Base-by-base conservation (phyloP, 805 yeast species). In the Spathaspora passalidarum region DNA sequence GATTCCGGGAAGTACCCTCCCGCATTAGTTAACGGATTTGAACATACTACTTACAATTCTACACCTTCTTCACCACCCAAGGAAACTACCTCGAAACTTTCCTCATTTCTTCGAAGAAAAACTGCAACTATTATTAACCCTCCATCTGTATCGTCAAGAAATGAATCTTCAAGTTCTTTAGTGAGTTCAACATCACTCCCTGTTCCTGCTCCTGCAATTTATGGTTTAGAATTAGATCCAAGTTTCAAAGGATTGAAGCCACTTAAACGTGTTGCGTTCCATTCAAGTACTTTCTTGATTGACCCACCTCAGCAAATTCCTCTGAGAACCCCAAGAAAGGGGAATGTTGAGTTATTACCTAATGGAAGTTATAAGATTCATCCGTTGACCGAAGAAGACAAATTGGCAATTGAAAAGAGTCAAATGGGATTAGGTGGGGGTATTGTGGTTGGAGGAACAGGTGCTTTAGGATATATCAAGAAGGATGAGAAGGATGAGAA, bases 221-320 rank as follows among this genome's bases (percentile, higher is more conserved):
- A 38, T 21, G 42, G 45, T 7, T 36, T 43, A 9, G 50, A 47
- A 6, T 13, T 32, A 5, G 39, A 47, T 21, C 65, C 71, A 0
- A 61, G 65, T 38, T 65, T 65, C 42, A 53, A 58, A 35, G 57
- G 57, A 32, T 49, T 66, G 43, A 68, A 62, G 44, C 73, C 74
- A 2, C 52, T 72, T 40, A 70, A 68, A 55, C 53, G 73, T 36
- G 76, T 72, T 9, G 74, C 74, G 2, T 72, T 72, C 45, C 75
- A 71, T 49, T 62, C 69, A 29, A 61, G 65, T 34, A 70, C 75
- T 1, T 72, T 72, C 45, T 57, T 68, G 34, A 69, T 72, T 16
- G 75, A 72, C 45, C 73, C 73, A 1, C 96, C 96, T 1, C 97
- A 91, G 59, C 96, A 90, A 60, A 86, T 91, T 49, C 97, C 97